Conservation (phyloP, 2,329 filamentous ascomycete species). For the Periconia sp. region DNA sequence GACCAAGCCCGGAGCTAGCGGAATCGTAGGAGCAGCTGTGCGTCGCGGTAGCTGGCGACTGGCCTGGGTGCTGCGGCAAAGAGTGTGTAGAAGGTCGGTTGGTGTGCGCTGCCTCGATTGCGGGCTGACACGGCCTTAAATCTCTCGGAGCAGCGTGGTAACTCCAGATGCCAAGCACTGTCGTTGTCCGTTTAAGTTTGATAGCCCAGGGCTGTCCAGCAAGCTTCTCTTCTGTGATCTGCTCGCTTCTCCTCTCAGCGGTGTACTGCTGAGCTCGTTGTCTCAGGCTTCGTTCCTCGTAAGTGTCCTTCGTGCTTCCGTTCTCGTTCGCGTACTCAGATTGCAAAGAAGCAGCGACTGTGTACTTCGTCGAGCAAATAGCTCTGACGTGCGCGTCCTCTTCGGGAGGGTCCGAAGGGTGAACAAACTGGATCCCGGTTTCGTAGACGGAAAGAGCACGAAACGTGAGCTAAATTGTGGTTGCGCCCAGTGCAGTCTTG, state of each 20-base stretch:
- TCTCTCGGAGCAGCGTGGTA: conserved; percentile 30
- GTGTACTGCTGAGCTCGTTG: background rate
- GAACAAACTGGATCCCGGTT: too few relatives aligned
- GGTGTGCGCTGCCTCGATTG: conserved; percentile 14
- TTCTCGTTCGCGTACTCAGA: conserved; percentile 10
- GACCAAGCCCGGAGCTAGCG: conserved; percentile 6
- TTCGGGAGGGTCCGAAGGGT: too few relatives aligned
- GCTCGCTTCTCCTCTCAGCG: conserved; percentile 11
- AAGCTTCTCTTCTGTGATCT: conserved; percentile 14
- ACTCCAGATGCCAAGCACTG: conserved; percentile 32
- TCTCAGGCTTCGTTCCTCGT: conserved; percentile 4
- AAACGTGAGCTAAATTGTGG: too few relatives aligned
- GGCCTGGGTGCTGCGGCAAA: conserved; percentile 11
- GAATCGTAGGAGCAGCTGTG: conserved; percentile 1
- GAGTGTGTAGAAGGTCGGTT: conserved; percentile 22
- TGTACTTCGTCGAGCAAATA: too few relatives aligned
- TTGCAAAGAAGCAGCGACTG: conserved; percentile 13
- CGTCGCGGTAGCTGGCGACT: conserved; percentile 9
- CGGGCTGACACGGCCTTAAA: conserved; percentile 34
- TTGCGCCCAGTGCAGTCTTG: too few relatives aligned
- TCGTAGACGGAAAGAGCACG: background rate
- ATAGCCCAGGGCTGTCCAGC: conserved; percentile 22
- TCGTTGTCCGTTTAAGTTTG: conserved; percentile 15
- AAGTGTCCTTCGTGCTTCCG: background rate
- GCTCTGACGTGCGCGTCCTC: too few relatives aligned